Base-by-base conservation (phyloP, 306 rosid genomes). In the Vigna unguiculata region DNA sequence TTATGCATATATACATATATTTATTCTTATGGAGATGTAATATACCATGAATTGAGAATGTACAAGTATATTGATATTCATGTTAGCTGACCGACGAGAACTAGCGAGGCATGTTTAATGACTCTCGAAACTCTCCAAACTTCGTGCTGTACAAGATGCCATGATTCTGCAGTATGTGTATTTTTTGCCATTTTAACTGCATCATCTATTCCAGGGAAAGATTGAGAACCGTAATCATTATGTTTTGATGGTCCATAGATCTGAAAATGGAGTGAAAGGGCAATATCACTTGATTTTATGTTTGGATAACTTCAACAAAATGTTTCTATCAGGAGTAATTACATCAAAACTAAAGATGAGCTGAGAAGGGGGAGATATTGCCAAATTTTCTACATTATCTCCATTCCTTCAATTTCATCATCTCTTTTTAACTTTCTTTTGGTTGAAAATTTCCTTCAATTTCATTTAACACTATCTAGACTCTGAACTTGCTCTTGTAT, bases 101-200 rank as follows among this genome's bases (percentile, higher is more conserved):
- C 83, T 71, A 80, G 75, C 5, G 93, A 84, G 38, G 88, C 89
- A 6, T 85, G 91, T 75, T 60, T 89, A 65, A 89, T 77, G 49
- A 83, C 89, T 82, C 93, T 87, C 7, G 97, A 71, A 53, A 89
- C 91, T 81, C 93, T 81, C 92, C 92, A 91, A 53, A 85, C 86
- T 81, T 91, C 84, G 19, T 85, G 97, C 66, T 89, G 93, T 54
- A 85, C 90, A 53, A 49, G 78, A 72, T 64, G 74, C 95, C 95
- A 80, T 24, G 95, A 85, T 75, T 89, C 94, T 58, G 66, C 32
- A 34, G 78, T 86, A 20, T 84, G 78, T 19, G 62, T 24, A 20
- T 41, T 66, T 53, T 82, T 75, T 3, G 93, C 97, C 66, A 70
- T 58, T 70, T 74, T 81, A n/a, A 86, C 32, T 30, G 87, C 89